Base-by-base conservation (phyloP, 129 eudicot species). In the Flaveria trinervia region DNA sequence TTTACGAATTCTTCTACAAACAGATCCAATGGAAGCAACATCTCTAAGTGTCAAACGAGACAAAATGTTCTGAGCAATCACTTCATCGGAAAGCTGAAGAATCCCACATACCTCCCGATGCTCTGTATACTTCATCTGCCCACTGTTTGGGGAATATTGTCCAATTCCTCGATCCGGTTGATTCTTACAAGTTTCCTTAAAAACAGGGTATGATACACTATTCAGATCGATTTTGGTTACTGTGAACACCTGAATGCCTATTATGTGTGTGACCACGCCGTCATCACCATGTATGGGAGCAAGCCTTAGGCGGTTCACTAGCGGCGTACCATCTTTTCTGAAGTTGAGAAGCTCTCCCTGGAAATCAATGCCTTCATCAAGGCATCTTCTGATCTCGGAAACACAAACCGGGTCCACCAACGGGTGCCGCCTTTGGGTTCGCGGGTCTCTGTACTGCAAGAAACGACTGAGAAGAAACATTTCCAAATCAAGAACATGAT, bases 301-400 rank as follows among this genome's bases (percentile, higher is more conserved):
- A 55, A 93, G 97, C 69, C 87, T 79, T 17, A 93, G 89, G 82
- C 92, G 83, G 88, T 93, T 93, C 28, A 93, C 84, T 79, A 93
- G 49, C 12, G 98, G 97, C 16, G 95, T 90, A 30, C 98, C 98
- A 10, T 93, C 98, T 84, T 93, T 93, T 64, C 88, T 83, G 81
- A 93, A 93, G 85, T 93, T 93, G 23, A 93, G 92, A 69, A 93
- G 92, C 84, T 93, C 97, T n/a, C 98, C 98, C 76, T 90, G 92
- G 79, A 93, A 93, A 55, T 93, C 96, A 28, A 88, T 82, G 68
- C 96, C 97, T 88, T 90, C 92, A 69, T 90, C 89, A 3, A 93
- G 91, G 71, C 98, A 90, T 75, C 92, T 88, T 85, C 89, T 83
- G 57, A 93, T 93, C 87, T 93, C 98, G 18, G 98, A 86, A 64